Conservation (phyloP, 1,284 basidiomycete species). For the Lignosus rhinocerotis region DNA sequence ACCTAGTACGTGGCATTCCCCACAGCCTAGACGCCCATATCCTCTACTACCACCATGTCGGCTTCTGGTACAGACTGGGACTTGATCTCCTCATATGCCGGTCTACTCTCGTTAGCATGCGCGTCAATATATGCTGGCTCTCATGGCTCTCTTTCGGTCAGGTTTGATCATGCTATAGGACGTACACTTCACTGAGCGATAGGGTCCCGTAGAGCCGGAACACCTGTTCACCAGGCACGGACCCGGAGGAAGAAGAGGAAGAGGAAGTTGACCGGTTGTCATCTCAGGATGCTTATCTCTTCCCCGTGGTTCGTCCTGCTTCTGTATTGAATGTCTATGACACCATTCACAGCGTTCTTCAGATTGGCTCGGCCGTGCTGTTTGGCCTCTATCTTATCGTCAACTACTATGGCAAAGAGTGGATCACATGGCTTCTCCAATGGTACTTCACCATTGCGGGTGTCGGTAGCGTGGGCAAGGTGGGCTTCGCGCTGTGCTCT, state of each 20-base stretch:
- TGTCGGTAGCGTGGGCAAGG: slow-evolving; percentile 71
- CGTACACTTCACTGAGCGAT: background rate
- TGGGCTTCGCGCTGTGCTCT: slow-evolving; percentile 30
- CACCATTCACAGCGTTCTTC: slow-evolving; percentile 1
- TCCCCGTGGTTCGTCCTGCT: slow-evolving; percentile 61
- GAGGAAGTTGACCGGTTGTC: slow-evolving; percentile 62
- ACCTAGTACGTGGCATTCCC: slow-evolving; percentile 12
- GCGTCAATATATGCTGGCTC: slow-evolving; percentile 68
- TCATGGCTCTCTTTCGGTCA: slow-evolving; percentile 64
- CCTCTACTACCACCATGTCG: slow-evolving; percentile 14
- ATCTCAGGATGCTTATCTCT: slow-evolving; percentile 70
- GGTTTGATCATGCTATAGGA: slow-evolving; percentile 27
- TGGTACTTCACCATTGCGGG: slow-evolving; percentile 76
- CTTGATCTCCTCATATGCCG: slow-evolving; percentile 64
- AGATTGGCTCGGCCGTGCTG: slow-evolving; percentile 69
- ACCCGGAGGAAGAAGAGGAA: slow-evolving; percentile 44
- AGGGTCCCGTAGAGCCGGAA: slow-evolving; percentile 10
- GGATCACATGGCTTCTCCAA: slow-evolving; percentile 80
- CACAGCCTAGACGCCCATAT: background rate
- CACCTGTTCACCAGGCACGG: slow-evolving; percentile 23
- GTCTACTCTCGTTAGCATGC: slow-evolving; percentile 62
- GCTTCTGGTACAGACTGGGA: slow-evolving; percentile 46
- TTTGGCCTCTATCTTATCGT: slow-evolving; percentile 71
- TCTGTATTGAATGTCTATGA: slow-evolving; percentile 10
- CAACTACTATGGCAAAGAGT: slow-evolving; percentile 77